Evolutionary conservation across 2,329 filamentous ascomycete genomes (phyloP), one percentile per base, ranked within the genome.

Genomic region (Salinomyces thailandicus): DNA sequence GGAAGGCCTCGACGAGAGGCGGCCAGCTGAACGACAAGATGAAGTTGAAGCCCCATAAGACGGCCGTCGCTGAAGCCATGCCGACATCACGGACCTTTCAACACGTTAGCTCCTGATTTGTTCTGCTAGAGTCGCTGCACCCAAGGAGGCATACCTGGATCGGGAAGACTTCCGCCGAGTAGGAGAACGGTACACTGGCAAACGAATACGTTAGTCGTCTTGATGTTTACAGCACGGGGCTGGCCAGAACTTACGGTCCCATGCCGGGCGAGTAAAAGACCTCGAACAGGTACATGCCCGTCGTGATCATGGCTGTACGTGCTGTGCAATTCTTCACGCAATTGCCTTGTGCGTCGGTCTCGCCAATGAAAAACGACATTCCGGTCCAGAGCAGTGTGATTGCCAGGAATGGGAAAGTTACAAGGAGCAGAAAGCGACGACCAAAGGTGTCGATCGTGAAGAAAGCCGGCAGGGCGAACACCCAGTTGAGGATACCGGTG

Each of bases 1-100:
- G 66, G 45, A 73, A 73, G 0, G 67, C 62, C 0, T 54, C 53
- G 3, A 62, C 54, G 5, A 75, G 50, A 0, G 63, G 62, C 1
- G 71, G 71, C 69, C 70, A 75, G 2, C 43, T 52, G 12, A 53
- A 40, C 20, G 49, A 49, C 27, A 56, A 46, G 36, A 55, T 46
- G 43, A 55, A 55, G 36, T 54, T 62, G 3, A 64, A 59, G 2
- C 67, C 67, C 64, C 64, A 73, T 46, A 66, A 72, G 43, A 79
- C 63, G 43, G 75, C 79, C 0, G 75, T 81, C 1, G 78, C 75
- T 6, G 81, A 72, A 0, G 64, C 44, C 45, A 53, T 45, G 14
- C 66, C 37, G 24, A 39, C 33, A 15, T 58, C 54, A 13, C 56
- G 43, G 11, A 64, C 53, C 22, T 26, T 9, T n/a, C 9, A 4